Conservation (phyloP, 345 rosid species). For the Hibiscus mutabilis region DNA sequence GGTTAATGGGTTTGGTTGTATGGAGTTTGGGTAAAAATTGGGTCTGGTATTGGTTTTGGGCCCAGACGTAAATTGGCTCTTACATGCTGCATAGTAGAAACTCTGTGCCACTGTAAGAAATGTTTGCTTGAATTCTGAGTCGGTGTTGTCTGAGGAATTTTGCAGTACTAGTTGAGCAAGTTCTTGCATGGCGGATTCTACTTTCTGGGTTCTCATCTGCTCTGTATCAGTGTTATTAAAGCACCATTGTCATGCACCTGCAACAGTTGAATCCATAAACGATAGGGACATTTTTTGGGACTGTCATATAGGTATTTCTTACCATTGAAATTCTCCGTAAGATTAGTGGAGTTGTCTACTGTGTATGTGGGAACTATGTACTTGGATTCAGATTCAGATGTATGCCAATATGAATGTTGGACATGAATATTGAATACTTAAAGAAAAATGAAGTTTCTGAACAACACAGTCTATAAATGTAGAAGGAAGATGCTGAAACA, state of each 20-base stretch:
- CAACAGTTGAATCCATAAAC: neutral
- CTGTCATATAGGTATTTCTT: neutral
- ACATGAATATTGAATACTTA: too few relatives aligned
- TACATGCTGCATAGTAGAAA: constrained; percentile 71
- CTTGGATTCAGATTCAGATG: too few relatives aligned
- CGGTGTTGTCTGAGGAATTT: constrained; percentile 16
- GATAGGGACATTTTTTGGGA: neutral
- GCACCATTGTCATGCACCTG: constrained; percentile 24
- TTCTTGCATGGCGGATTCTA: constrained; percentile 59
- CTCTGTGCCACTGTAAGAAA: too few relatives aligned
- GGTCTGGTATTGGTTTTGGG: too few relatives aligned
- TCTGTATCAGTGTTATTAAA: constrained; percentile 1
- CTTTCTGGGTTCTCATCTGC: constrained; percentile 20
- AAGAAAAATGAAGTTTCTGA: neutral
- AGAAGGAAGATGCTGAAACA: neutral
- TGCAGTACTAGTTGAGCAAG: constrained; percentile 46
- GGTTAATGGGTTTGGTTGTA: too few relatives aligned
- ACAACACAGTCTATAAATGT: neutral
- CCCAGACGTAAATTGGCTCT: too few relatives aligned
- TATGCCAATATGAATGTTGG: neutral
- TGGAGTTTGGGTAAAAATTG: too few relatives aligned
- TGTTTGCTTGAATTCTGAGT: constrained; percentile 35
- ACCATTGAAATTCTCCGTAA: neutral
- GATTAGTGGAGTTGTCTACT: neutral
- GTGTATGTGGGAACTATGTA: neutral